Base-by-base conservation (phyloP, 371 early-diverging fungal species). In the Saksenaea vasiformis region DNA sequence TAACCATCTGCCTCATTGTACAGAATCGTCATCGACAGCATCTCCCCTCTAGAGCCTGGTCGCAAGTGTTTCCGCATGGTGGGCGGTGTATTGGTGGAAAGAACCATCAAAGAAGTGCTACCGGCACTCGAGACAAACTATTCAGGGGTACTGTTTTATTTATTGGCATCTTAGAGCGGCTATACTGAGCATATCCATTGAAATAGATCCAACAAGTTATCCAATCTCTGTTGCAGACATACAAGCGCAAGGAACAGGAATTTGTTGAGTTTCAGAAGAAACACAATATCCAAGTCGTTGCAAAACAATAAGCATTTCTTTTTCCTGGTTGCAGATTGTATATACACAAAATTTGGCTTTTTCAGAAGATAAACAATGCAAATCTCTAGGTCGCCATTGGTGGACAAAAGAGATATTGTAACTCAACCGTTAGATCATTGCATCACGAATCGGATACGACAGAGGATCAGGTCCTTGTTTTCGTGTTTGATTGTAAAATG, bases 11-110 rank as follows among this genome's bases (percentile, higher is more conserved):
- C 53, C 14, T 58, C 17, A 60, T 22, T n/a, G 17, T 15, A 13
- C 71, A 94, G 93, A 58, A 87, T 96, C 55, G 98, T 98, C 10
- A 90, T 97, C 67, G 95, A 98, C 59, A 95, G 97, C 14, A 88
- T 98, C 64, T 73, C 83, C 34, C 93, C 94, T 24, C 80, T 96
- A 69, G 86, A 90, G 37, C 82, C 74, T 38, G 90, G 88, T 58
- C 88, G 98, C 61, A 97, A 95, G 78, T 95, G 96, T 72, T 96
- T 93, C 79, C 87, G 97, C 47, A 81, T 97, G 73, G 88, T 98
- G 41, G 93, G 94, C 54, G 98, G 97, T 56, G 95, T 97, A 4
- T 76, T 98, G 28, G 92, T 96, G 15, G 95, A 98, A 73, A 90
- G 96, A 37, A 95, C 95, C 1, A 91, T 96, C 54, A 85, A 86